Evolutionary conservation across 2,329 filamentous ascomycete species (phyloP).

Genomic region (Colletotrichum chlorophyti): DNA sequence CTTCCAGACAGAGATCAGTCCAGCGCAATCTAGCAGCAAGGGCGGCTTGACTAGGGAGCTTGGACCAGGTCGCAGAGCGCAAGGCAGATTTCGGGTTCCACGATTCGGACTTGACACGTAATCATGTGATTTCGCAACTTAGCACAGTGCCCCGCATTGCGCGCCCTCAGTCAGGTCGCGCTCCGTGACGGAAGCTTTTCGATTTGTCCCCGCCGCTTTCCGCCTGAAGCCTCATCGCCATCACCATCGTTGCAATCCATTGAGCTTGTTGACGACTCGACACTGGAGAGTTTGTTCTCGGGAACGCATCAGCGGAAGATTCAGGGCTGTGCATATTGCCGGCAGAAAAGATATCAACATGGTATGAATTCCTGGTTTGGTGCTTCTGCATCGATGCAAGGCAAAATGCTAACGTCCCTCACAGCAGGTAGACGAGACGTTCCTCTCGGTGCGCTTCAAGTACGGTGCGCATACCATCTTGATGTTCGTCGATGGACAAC

Average conservation of each 20-base stretch:
- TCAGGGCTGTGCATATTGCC: no score
- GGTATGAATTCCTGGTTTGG: background rate
- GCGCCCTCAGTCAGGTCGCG: background rate
- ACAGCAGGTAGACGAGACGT: conserved; percentile 49
- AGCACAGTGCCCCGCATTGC: conserved; percentile 14
- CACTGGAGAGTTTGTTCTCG: no score
- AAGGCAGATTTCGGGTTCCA: background rate
- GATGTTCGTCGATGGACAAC: conserved; percentile 66
- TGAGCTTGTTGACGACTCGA: no score
- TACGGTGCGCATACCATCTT: conserved; percentile 75
- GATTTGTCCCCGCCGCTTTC: no score
- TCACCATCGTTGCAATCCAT: background rate
- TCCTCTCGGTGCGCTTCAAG: conserved; percentile 75
- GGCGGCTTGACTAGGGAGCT: conserved; percentile 3
- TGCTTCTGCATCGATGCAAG: background rate
- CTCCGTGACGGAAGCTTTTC: no score
- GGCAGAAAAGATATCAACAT: background rate
- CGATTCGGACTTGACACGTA: background rate
- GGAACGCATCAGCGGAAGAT: no score
- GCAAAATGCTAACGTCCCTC: conserved; percentile 1
- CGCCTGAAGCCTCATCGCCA: no score
- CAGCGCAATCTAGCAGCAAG: no score
- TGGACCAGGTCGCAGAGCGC: background rate
- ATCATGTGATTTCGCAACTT: conserved; percentile 39
- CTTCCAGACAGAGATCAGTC: no score